These are phyloP conservation scores for Chlorella sp. DNA, from an alignment of 139 green algal genomes.

Conservation along the genomic window DNA sequence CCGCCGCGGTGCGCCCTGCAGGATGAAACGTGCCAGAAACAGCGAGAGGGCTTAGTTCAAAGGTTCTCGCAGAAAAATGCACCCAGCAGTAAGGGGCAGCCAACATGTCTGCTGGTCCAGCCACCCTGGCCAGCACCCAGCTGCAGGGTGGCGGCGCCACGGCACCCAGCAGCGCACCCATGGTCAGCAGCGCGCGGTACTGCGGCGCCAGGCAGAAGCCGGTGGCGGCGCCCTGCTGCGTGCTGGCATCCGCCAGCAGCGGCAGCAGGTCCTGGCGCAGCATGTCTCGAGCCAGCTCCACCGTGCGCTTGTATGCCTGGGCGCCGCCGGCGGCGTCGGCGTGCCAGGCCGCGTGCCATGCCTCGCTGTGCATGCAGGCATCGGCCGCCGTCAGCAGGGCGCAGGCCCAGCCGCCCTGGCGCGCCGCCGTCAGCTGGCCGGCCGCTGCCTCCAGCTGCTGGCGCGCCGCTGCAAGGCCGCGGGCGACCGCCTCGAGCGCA, in stretches of 20 bases:
- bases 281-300: conserved; percentile 15
- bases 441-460: not conserved
- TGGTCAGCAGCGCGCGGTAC: conserved; percentile 9
- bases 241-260: not conserved
- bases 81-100: no score
- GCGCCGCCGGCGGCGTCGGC: not conserved
- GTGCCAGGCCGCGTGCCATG: conserved; percentile 15
- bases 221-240: not conserved
- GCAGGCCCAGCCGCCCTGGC: not conserved
- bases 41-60: no score
- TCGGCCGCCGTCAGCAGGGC: conserved; percentile 1
- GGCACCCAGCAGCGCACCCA: conserved; percentile 21
- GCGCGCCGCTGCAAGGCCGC: not conserved
- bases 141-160: not conserved
- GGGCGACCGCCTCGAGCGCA: not conserved
- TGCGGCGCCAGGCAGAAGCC: conserved; percentile 24
- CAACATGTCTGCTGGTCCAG: no score
- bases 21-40: no score
- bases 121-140: not conserved
- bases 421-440: not conserved
- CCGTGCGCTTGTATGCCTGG: not conserved
- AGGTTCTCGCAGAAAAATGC: no score
- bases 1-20: conserved; percentile 19
- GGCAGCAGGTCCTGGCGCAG: conserved; percentile 21
- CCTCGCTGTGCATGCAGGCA: conserved; percentile 28